Conservation (phyloP, 2,329 filamentous ascomycete genomes). For the Ophidiomyces ophidiicola region DNA sequence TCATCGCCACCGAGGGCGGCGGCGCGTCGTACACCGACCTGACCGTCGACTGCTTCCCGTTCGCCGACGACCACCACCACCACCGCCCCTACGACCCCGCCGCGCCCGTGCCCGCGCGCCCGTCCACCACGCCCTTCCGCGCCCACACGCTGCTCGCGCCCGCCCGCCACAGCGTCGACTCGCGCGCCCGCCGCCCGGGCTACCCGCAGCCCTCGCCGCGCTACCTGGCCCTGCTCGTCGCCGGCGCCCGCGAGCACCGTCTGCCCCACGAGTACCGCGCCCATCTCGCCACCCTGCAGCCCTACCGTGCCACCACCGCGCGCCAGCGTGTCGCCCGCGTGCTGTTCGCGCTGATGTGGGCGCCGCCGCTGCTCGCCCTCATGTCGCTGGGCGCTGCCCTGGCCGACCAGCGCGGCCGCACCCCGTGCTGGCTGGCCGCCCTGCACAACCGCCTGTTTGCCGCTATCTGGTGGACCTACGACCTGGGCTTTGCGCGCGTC, state of each 20-base stretch:
- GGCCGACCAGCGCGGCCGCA: constrained; percentile 52
- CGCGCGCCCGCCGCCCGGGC: constrained; percentile 17
- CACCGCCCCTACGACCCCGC: constrained; percentile 38
- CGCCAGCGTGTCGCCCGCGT: constrained; percentile 55
- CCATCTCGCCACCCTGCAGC: constrained; percentile 56
- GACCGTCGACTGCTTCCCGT: constrained; percentile 60
- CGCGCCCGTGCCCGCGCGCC: constrained; percentile 50
- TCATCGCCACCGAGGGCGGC: constrained; percentile 83
- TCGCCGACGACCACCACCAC: constrained; percentile 44
- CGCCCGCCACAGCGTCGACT: constrained; percentile 15
- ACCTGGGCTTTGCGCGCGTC: constrained; percentile 47
- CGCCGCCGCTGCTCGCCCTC: constrained; percentile 47
- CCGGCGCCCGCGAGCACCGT: constrained; percentile 67
- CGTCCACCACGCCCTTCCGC: constrained; percentile 55
- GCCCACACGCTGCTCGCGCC: constrained; percentile 77
- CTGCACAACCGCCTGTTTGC: constrained; percentile 43
- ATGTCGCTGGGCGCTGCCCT: constrained; percentile 35
- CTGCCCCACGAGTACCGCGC: constrained; percentile 65
- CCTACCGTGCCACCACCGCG: constrained; percentile 57
- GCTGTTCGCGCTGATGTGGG: constrained; percentile 50
- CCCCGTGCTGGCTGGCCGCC: constrained; percentile 54
- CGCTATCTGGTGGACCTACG: constrained; percentile 53
- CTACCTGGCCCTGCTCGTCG: constrained; percentile 67
- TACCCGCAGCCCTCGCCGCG: constrained; percentile 67
- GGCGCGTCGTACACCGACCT: constrained; percentile 77